Base-by-base conservation (phyloP, 768 basidiomycete genomes). In the Tulasnella sp. region DNA sequence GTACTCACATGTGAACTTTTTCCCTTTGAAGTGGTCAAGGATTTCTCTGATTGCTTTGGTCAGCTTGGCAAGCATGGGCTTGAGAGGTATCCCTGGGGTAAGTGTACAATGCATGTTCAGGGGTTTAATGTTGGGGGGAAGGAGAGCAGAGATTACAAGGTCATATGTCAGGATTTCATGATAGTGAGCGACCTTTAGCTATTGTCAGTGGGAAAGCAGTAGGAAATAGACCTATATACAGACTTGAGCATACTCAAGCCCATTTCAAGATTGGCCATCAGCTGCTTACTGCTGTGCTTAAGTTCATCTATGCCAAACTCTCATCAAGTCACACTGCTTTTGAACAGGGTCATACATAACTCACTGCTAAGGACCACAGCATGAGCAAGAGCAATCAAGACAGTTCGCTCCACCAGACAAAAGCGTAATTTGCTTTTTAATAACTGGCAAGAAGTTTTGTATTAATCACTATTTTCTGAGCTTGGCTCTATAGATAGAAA, bases 41-140 rank as follows among this genome's bases (percentile, higher is more conserved):
- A 99, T 94, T 72, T 98, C 94, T 12, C 90, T 85, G 64, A 99
- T 98, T 2, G 96, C 96, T 71, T 99, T 99, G 0, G 94, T 98
- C 8, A 96, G 96, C 71, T 98, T 99, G 15, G 96, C 96, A 53
- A 99, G 76, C 96, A 99, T 99, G 12, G 96, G 96, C 66, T 99
- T 99, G 34, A 99, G 75, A 1, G 96, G 96, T 34, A 98, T 84
- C 41, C 75, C 94, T 15, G 96, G 93, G 9, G 90, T 93, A 17
- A 99, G 79, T 69, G 87, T 92, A 76, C 96, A 97, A 46, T 75
- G 74, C 17, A 83, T 79, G 19, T 73, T 77, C 34, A 99, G 72
- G 12, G 79, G 75, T 38, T 78, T 78, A 45, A 93, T 78, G 1
- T 94, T 94, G 55, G 76, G 75, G 64, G 84, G 79, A 49, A 98